Base-by-base conservation (phyloP, 352 stramenopile genomes). In the Globisporangium middletonii region DNA sequence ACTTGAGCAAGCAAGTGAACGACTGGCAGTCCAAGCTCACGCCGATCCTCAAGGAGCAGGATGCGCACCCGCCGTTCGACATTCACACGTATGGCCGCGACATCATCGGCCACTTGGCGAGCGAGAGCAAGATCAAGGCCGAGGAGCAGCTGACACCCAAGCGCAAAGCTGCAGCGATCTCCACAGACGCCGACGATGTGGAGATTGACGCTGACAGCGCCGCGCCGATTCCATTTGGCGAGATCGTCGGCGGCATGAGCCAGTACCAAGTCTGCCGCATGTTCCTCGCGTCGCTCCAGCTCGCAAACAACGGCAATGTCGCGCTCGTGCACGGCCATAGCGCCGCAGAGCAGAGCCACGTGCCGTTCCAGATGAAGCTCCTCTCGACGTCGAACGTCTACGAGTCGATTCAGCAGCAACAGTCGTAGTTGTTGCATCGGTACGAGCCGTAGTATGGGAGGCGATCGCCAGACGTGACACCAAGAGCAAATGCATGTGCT, bases 241-340 rank as follows among this genome's bases (percentile, higher is more conserved):
- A 69, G 6, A 63, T 93, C 58, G 79, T 87, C 37, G 58, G 63
- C 26, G 77, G 79, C 23, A 75, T 80, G 50, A 73, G 62, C 45
- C 68, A 72, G 53, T 93, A 79, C 50, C 77, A 97, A 55, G 86
- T 97, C 2, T 95, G 85, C 63, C 89, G 90, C 1, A 74, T 94
- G 61, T 97, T 97, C 62, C 71, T 97, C 45, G 88, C 90, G 16
- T 95, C 86, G 12, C 65, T 97, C 49, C 90, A 97, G 73, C 80
- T 97, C 19, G 88, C 89, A 18, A 97, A 96, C 68, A 95, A 74
- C 49, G 89, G 89, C 7, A 96, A 95, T 63, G 81, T 97, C 23
- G 69, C 79, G 43, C 73, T 97, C 30, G 68, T 83, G 18, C 87
- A 97, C 56, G 84, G 67, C 35, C 71, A 77, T 37, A 91, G 72